These are phyloP conservation scores for Pulveroboletus sp. DNA, from an alignment of 768 basidiomycete species.

Conservation along the genomic window DNA sequence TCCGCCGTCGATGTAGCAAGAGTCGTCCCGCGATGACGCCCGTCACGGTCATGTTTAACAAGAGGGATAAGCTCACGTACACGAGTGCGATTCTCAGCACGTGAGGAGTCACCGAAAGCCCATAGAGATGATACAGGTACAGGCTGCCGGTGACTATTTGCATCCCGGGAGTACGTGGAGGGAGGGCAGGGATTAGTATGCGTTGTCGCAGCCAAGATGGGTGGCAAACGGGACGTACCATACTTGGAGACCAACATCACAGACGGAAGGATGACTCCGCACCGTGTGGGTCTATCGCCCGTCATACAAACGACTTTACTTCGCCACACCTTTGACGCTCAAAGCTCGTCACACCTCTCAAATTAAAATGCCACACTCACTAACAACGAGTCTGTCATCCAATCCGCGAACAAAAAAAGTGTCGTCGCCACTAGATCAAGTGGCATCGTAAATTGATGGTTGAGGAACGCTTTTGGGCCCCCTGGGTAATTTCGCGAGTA, in stretches of 20 bases:
- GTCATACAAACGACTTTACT: constrained; percentile 16
- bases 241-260: constrained; percentile 8
- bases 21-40: constrained; percentile 15
- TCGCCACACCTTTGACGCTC: constrained; percentile 18
- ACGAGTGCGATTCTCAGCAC: not conserved
- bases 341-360: not conserved
- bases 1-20: constrained; percentile 9
- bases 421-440: constrained; percentile 1
- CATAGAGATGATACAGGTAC: not conserved
- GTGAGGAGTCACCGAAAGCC: not conserved
- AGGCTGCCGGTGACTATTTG: constrained; percentile 6
- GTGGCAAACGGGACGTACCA: constrained; percentile 2
- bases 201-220: not conserved
- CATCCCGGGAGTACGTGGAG: not conserved
- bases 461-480: constrained; percentile 12
- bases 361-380: constrained; percentile 6
- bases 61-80: constrained; percentile 11
- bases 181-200: not conserved
- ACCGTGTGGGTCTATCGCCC: constrained; percentile 7
- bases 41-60: constrained; percentile 15
- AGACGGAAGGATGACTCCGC: constrained; percentile 6
- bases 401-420: constrained; percentile 16
- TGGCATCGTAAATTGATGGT: not conserved
- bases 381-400: constrained; percentile 21
- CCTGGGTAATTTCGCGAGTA: constrained; percentile 10